A percentile compares a stretch with the other conserved stretches of the same genome.
Conservation (phyloP, 1,284 basidiomycete species). For the Sporisorium reilianum region DNA sequence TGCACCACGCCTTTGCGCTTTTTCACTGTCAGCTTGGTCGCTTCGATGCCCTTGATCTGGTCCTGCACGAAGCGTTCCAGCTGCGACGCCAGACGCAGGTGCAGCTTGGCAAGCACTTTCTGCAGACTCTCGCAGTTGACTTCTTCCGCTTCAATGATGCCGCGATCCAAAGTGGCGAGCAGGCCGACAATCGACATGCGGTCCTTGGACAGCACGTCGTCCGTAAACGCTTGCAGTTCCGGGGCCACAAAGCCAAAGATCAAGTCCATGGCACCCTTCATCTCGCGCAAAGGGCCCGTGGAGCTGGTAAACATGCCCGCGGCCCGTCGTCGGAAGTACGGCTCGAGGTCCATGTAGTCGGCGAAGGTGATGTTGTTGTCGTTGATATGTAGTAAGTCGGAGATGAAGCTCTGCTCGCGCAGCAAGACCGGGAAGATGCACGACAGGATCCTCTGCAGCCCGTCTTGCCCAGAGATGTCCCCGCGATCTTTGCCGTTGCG, state of each 20-base stretch:
- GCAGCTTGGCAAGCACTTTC: constrained; percentile 82
- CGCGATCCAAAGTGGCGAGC: constrained; percentile 82
- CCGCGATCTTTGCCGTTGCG: constrained; percentile 19
- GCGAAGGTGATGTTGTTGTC: constrained; percentile 88
- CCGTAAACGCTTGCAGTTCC: constrained; percentile 87
- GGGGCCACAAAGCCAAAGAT: constrained; percentile 91
- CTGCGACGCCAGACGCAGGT: constrained; percentile 70
- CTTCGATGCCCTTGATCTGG: constrained; percentile 82
- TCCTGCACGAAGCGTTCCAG: constrained; percentile 71
- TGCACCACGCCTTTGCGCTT: constrained; percentile 92
- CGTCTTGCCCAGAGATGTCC: constrained; percentile 72
- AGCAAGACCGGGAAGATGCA: constrained; percentile 82
- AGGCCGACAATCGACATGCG: constrained; percentile 86
- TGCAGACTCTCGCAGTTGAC: constrained; percentile 81
- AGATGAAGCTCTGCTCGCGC: constrained; percentile 87
- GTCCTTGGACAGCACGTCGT: constrained; percentile 81
- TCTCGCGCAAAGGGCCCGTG: constrained; percentile 52
- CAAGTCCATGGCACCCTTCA: constrained; percentile 81
- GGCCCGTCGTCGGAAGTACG: constrained; percentile 92
- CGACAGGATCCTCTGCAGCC: constrained; percentile 80
- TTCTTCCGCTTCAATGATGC: constrained; percentile 82
- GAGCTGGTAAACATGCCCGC: constrained; percentile 69
- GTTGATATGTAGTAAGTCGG: constrained; percentile 87
- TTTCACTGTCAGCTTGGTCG: constrained; percentile 88
- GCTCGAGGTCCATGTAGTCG: constrained; percentile 93